These are phyloP conservation scores for Forsythia viridissima DNA, from an alignment of 257 asterid species.

Conservation along the genomic window DNA sequence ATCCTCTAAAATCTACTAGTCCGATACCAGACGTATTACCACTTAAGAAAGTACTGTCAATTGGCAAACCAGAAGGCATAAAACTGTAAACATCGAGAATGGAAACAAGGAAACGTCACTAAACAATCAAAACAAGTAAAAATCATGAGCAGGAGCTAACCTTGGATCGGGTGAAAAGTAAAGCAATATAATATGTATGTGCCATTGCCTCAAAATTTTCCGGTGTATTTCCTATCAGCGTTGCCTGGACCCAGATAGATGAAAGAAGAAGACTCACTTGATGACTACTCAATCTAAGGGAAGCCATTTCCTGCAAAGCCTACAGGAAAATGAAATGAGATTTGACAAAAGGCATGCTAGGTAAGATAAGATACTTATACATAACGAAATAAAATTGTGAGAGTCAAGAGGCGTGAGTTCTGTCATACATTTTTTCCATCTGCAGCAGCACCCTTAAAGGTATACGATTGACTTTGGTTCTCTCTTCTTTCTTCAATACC, in stretches of 20 bases:
- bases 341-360: neutral
- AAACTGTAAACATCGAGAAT: neutral
- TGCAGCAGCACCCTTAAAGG: slow-evolving; percentile 28
- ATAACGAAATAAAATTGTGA: slow-evolving; percentile 3
- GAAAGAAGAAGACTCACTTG: slow-evolving; percentile 56
- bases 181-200: slow-evolving; percentile 44
- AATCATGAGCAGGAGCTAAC: slow-evolving; percentile 21
- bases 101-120: neutral
- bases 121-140: neutral
- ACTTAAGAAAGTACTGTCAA: neutral
- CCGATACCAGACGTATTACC: neutral
- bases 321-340: neutral
- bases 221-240: slow-evolving; percentile 41
- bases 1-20: neutral
- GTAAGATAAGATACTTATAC: neutral
- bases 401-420: neutral
- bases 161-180: slow-evolving; percentile 51
- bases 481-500: slow-evolving; percentile 27
- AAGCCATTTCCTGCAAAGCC: slow-evolving; percentile 36
- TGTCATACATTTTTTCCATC: slow-evolving; percentile 31
- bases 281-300: slow-evolving; percentile 52
- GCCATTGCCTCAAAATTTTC: slow-evolving; percentile 52
- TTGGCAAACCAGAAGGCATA: neutral
- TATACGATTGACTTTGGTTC: slow-evolving; percentile 30
- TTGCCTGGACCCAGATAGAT: slow-evolving; percentile 54